Evolutionary conservation across 805 yeast genomes (phyloP).

Genomic region (Tetrapisispora iriomotensis): DNA sequence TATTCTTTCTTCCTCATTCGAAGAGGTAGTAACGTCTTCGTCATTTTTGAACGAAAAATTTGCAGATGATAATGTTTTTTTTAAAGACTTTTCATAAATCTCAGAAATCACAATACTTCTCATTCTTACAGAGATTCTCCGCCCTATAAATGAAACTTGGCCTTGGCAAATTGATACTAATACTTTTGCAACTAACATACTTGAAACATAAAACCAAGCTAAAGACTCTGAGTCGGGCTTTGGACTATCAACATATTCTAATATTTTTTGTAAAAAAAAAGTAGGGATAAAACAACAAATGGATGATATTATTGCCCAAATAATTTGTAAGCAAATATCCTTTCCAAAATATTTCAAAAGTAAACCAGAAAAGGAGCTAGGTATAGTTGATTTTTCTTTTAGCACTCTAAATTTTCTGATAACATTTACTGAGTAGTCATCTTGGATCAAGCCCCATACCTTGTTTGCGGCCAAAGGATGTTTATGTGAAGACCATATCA

Average conservation of each 20-base stretch:
- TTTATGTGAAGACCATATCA: constrained; percentile 59
- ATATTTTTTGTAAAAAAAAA: constrained; percentile 58
- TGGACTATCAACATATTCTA: constrained; percentile 79
- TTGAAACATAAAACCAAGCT: constrained; percentile 80
- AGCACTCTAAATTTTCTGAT: constrained; percentile 47
- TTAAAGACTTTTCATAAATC: constrained; percentile 84
- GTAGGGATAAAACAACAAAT: constrained; percentile 69
- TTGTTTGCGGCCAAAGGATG: constrained; percentile 47
- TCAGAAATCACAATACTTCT: constrained; percentile 84
- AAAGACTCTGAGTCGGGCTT: constrained; percentile 46
- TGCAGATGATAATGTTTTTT: constrained; percentile 44
- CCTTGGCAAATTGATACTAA: constrained; percentile 57
- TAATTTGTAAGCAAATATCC: constrained; percentile 53
- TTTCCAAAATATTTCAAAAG: constrained; percentile 54
- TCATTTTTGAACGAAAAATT: constrained; percentile 10
- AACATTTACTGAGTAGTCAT: constrained; percentile 70
- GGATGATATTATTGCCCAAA: constrained; percentile 65
- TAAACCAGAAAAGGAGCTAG: constrained; percentile 45
- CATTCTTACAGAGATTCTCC: constrained; percentile 88
- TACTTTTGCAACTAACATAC: constrained; percentile 57
- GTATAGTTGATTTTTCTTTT: constrained; percentile 12
- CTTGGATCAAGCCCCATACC: constrained; percentile 75
- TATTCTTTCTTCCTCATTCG: constrained; percentile 30
- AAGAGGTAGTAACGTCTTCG: constrained; percentile 13
- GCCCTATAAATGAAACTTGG: constrained; percentile 77